Conservation (phyloP, 1,284 basidiomycete species). For the Erythrobasidium hasegawianum region DNA sequence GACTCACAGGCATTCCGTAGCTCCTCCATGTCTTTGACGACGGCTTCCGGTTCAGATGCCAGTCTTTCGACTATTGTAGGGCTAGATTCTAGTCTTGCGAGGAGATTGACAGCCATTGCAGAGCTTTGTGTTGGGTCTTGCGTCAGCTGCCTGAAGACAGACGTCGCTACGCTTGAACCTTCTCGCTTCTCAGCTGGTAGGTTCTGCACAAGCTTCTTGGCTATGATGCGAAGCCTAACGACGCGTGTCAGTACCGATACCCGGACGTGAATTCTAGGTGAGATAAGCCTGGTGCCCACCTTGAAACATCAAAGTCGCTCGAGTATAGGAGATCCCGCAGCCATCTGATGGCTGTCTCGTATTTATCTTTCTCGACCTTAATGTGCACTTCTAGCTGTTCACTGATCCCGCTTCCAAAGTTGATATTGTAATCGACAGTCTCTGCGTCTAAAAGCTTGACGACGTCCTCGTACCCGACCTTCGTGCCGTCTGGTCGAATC, state of each 20-base stretch:
- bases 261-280: neutral
- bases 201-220: conserved; percentile 85
- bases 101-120: conserved; percentile 65
- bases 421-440: conserved; percentile 79
- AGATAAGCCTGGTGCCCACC: conserved; percentile 54
- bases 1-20: conserved; percentile 65
- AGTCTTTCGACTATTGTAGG: conserved; percentile 71
- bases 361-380: conserved; percentile 76
- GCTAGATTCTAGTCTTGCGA: conserved; percentile 72
- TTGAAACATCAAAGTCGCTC: conserved; percentile 74
- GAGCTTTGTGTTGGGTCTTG: conserved; percentile 61
- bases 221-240: conserved; percentile 70
- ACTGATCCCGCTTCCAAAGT: conserved; percentile 67
- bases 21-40: conserved; percentile 69
- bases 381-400: conserved; percentile 74
- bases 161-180: conserved; percentile 72
- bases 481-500: conserved; percentile 64
- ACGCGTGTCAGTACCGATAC: conserved; percentile 23
- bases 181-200: conserved; percentile 92
- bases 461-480: conserved; percentile 80
- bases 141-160: conserved; percentile 63
- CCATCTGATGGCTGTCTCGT: conserved; percentile 81
- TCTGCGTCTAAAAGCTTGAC: conserved; percentile 85
- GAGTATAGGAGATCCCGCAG: conserved; percentile 82
- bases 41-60: conserved; percentile 67